A percentile compares a stretch with the other conserved stretches of the same genome.
Conservation (phyloP, 306 rosid genomes). For the Lagenaria siceraria region DNA sequence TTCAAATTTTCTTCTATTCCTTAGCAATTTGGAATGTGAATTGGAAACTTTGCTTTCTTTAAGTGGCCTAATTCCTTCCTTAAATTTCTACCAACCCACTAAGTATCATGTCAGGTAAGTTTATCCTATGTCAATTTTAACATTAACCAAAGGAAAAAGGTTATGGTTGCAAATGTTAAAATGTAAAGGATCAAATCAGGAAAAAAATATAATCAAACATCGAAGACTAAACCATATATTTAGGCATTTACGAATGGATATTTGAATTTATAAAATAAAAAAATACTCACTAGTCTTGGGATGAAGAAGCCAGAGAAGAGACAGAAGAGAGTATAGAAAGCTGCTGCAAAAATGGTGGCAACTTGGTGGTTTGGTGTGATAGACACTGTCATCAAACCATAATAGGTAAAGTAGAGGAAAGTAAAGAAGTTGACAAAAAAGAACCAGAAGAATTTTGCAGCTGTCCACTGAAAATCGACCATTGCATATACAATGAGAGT, state of each 20-base stretch:
- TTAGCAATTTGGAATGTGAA: neutral
- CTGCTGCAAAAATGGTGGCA: conserved; percentile 35
- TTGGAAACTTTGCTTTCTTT: neutral
- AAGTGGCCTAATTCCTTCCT: neutral
- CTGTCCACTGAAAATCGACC: conserved; percentile 38
- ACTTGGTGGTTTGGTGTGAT: conserved; percentile 50
- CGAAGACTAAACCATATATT: neutral
- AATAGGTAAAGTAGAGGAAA: conserved; percentile 35
- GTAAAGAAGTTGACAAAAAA: conserved; percentile 41
- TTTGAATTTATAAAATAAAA: neutral
- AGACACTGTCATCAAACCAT: conserved; percentile 56
- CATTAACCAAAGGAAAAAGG: neutral
- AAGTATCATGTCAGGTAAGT: neutral
- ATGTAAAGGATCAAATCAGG: neutral
- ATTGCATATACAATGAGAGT: conserved; percentile 50
- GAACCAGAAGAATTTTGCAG: conserved; percentile 46
- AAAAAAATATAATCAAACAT: neutral
- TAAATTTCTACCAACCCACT: neutral
- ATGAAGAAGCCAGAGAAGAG: conserved; percentile 48
- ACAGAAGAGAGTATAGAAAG: conserved; percentile 35
- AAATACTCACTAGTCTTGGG: conserved; percentile 39
- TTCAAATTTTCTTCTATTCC: neutral
- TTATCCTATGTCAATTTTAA: neutral
- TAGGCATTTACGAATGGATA: neutral
- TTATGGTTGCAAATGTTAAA: neutral